A percentile compares a stretch with the other conserved stretches of the same genome.
These are phyloP conservation scores for Leccinum rimulosum DNA, from an alignment of 768 basidiomycete species.

Conservation along the genomic window DNA sequence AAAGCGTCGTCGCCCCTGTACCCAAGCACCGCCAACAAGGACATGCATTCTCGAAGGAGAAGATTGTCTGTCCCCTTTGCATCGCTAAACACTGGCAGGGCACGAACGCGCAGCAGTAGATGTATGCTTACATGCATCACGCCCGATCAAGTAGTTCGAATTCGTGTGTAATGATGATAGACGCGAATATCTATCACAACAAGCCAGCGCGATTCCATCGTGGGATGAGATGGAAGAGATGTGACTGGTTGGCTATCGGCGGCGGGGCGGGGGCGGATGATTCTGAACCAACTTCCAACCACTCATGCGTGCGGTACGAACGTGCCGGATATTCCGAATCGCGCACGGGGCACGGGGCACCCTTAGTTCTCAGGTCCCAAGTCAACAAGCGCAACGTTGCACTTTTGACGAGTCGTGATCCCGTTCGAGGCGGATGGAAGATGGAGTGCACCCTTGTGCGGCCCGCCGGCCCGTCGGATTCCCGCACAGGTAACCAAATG, in stretches of 20 bases:
- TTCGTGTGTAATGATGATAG: neutral
- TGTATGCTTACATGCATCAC: too few relatives aligned
- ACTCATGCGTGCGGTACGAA: neutral
- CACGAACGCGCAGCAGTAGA: neutral
- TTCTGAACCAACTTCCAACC: neutral
- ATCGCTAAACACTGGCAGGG: neutral
- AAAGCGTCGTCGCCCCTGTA: neutral
- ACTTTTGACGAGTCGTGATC: neutral
- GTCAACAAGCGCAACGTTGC: too few relatives aligned
- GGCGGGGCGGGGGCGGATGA: neutral
- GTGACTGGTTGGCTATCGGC: neutral
- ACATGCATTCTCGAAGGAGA: neutral
- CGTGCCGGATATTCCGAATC: neutral
- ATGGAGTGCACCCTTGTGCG: neutral
- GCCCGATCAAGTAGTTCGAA: neutral
- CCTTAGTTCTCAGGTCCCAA: too few relatives aligned
- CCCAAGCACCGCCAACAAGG: neutral
- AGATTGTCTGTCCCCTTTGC: neutral
- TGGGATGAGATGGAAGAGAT: neutral
- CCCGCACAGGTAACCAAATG: neutral
- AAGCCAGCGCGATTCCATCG: neutral
- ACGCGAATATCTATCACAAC: neutral
- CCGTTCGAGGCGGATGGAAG: neutral
- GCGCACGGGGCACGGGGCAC: neutral
- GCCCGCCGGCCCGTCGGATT: neutral